phyloP scores from a whole-genome alignment of 225 moss, liverwort and hornwort genomes.

The Physcomitrellopsis africana region DNA sequence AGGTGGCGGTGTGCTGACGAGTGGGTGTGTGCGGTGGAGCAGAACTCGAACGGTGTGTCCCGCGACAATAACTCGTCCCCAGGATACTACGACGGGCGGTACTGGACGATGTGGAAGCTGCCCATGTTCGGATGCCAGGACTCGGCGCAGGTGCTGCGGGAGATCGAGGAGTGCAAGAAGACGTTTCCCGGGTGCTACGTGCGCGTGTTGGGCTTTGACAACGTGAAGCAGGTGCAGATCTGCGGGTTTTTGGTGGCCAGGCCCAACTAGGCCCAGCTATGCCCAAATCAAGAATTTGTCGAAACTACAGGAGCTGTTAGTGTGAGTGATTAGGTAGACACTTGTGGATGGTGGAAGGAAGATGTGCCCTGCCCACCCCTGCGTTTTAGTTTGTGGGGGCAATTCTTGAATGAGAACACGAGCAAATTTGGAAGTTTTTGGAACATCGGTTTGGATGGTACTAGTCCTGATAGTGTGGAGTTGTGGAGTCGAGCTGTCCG shows the following conservation, averaged over 20 bases:
- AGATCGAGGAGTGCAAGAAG: constrained; percentile 46
- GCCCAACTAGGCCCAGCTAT: background rate
- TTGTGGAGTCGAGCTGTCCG: too few relatives aligned
- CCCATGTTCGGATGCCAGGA: constrained; percentile 58
- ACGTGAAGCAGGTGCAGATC: constrained; percentile 52
- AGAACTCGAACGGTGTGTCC: constrained; percentile 7
- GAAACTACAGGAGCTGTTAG: too few relatives aligned
- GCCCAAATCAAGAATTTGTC: too few relatives aligned
- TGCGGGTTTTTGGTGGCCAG: constrained; percentile 40
- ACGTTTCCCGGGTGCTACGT: constrained; percentile 42
- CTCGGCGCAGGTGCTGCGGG: constrained; percentile 33
- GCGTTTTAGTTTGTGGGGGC: too few relatives aligned
- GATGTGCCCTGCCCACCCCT: too few relatives aligned
- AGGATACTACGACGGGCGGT: constrained; percentile 58
- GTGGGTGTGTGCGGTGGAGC: too few relatives aligned
- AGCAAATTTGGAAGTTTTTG: too few relatives aligned
- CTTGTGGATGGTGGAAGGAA: too few relatives aligned
- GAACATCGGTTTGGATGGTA: too few relatives aligned
- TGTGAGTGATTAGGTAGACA: too few relatives aligned
- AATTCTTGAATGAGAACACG: too few relatives aligned
- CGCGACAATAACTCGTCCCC: constrained; percentile 34
- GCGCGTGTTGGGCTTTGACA: constrained; percentile 56
- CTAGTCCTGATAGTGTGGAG: too few relatives aligned
- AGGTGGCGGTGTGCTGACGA: background rate
- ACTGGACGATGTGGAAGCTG: constrained; percentile 73